These are phyloP conservation scores for Tillandsia fasciculata DNA, from an alignment of 176 grass and related monocot genomes.

Conservation along the genomic window DNA sequence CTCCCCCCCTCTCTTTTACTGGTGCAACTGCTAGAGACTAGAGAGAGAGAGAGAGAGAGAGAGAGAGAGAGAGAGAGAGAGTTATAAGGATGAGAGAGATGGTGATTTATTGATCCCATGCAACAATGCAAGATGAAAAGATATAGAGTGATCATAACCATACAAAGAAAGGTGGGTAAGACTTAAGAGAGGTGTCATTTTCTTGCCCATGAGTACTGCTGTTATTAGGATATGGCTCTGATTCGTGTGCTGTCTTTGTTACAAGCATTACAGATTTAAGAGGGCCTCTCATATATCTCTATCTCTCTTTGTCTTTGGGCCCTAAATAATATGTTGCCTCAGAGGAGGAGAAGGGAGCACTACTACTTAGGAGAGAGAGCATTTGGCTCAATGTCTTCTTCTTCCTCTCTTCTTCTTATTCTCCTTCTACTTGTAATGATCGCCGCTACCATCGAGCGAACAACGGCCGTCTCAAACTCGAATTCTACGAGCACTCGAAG, in stretches of 20 bases:
- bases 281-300: not conserved
- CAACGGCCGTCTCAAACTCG: slow-evolving; percentile 5
- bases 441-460: not conserved
- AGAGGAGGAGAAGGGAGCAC: not conserved
- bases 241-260: slow-evolving; percentile 13
- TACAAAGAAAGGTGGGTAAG: not conserved
- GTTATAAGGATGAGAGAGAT: not conserved
- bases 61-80: slow-evolving; percentile 5
- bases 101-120: not conserved
- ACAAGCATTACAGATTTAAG: not conserved
- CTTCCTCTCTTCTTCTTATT: slow-evolving; percentile 19
- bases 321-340: slow-evolving; percentile 27
- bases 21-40: slow-evolving; percentile 13
- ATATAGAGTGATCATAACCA: not conserved
- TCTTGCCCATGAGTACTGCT: not conserved
- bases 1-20: not conserved
- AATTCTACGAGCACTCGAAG: not conserved
- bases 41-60: slow-evolving; percentile 20
- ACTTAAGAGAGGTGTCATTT: not conserved
- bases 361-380: slow-evolving; percentile 13
- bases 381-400: slow-evolving; percentile 13
- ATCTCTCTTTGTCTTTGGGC: slow-evolving; percentile 6
- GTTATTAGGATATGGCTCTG: slow-evolving; percentile 9
- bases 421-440: not conserved
- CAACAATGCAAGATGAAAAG: slow-evolving; percentile 8